A percentile compares a stretch with the other conserved stretches of the same genome.
Evolutionary conservation across 805 yeast genomes (phyloP).

Genomic region (Zygoascus ofunaensis): DNA sequence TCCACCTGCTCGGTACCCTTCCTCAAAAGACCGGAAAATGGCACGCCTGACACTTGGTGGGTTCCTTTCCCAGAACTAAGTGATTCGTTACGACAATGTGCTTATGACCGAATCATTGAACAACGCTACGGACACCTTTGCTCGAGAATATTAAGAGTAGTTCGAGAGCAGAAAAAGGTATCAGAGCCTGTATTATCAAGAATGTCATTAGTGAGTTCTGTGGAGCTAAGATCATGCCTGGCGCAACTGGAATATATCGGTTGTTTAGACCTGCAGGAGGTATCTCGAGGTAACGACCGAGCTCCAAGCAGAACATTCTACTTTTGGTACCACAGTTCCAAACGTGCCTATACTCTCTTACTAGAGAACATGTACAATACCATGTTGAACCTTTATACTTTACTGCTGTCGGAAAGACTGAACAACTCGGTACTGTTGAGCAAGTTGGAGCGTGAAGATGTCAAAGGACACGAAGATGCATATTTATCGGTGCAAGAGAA

Average conservation of each 20-base stretch:
- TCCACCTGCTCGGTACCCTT: conserved; percentile 47
- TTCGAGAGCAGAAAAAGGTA: conserved; percentile 57
- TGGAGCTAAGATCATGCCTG: conserved; percentile 62
- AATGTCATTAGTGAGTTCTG: conserved; percentile 66
- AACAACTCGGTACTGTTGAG: conserved; percentile 60
- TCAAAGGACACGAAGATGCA: conserved; percentile 69
- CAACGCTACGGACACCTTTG: conserved; percentile 40
- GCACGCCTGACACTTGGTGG: conserved; percentile 40
- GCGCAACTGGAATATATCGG: conserved; percentile 59
- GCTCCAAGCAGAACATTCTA: conserved; percentile 84
- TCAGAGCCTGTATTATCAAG: conserved; percentile 81
- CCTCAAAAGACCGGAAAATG: conserved; percentile 43
- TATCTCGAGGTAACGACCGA: conserved; percentile 84
- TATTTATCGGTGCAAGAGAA: conserved; percentile 67
- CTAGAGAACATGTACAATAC: conserved; percentile 41
- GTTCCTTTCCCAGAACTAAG: conserved; percentile 29
- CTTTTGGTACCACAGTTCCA: conserved; percentile 63
- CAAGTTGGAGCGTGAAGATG: conserved; percentile 85
- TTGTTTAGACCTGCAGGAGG: conserved; percentile 81
- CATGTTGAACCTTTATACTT: conserved; percentile 36
- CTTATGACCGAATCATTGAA: conserved; percentile 29
- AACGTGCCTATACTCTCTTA: conserved; percentile 40
- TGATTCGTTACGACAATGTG: conserved; percentile 21
- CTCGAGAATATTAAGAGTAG: conserved; percentile 66
- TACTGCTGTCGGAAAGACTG: conserved; percentile 34